Evolutionary conservation across 1,284 basidiomycete genomes (phyloP), one percentile per base, ranked within the genome.

Genomic region (Porodaedalea pini): DNA sequence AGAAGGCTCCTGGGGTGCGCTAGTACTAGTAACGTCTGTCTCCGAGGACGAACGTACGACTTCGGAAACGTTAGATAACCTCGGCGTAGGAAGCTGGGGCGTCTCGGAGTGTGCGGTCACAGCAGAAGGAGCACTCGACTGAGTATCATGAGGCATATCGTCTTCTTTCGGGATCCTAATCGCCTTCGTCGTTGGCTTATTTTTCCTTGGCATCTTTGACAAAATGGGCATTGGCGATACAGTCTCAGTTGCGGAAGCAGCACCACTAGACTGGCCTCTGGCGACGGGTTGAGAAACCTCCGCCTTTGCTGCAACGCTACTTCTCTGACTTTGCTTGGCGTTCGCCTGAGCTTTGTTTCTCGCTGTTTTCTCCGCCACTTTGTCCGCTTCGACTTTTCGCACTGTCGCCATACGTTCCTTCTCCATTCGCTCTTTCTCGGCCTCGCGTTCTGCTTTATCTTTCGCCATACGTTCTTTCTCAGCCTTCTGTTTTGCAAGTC

Each of bases 151-250:
- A 15, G 63, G 61, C n/a, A 71, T 61, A 34, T 81, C 78, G 36
- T 81, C 83, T 40, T 90, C 88, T 67, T 81, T 80, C 0, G 77
- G 72, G 50, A 83, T 76, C 62, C 75, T 82, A 65, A 83, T 77
- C 2, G 80, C 78, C 65, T 84, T 86, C 54, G 80, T 61, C 48
- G 77, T 65, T 0, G 87, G 85, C 65, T 85, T 90, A 65, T 77
- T 88, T 70, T 90, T 90, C 77, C 88, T 90, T 2, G 88, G 85
- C 71, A 88, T 83, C 69, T 83, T 89, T 21, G 88, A 90, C 36
- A 89, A 73, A 37, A 90, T 78, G 15, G 88, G 88, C 15, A 81
- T 81, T 65, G 89, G 88, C 1, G 76, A 64, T 6, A 68, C 65
- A 32, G 73, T 70, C 41, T 78, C 78, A 0, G 70, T 59, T 2